Conservation (phyloP, 768 basidiomycete genomes). For the Boletus tylopilopsis region DNA sequence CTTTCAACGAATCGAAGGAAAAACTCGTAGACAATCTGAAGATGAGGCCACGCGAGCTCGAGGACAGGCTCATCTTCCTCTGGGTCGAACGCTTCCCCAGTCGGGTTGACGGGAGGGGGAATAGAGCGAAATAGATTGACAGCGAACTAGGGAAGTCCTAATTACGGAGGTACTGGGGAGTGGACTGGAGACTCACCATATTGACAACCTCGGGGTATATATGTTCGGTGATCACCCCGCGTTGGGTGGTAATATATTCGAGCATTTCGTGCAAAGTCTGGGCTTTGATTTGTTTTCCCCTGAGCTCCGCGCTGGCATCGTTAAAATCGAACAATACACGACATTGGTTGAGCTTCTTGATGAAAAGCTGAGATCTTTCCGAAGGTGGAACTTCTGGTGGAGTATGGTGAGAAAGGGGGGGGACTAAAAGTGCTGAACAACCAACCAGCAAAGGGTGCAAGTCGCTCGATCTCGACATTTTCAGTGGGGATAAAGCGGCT, state of each 20-base stretch:
- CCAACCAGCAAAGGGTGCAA: constrained; percentile 84
- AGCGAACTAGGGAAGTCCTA: constrained; percentile 66
- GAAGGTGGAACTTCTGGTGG: constrained; percentile 75
- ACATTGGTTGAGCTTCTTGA: constrained; percentile 95
- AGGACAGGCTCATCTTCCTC: constrained; percentile 99
- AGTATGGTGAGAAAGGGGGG: neutral
- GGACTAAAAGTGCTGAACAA: constrained; percentile 10
- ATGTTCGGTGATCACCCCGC: constrained; percentile 92
- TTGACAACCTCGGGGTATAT: constrained; percentile 99
- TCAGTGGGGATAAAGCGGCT: constrained; percentile 95
- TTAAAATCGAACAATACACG: constrained; percentile 98
- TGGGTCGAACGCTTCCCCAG: constrained; percentile 97
- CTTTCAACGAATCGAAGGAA: constrained; percentile 98
- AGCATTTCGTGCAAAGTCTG: constrained; percentile 98
- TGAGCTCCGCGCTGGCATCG: constrained; percentile 91
- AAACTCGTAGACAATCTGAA: constrained; percentile 99
- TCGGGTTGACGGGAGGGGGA: constrained; percentile 98
- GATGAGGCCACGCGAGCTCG: constrained; percentile 98
- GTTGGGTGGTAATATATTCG: constrained; percentile 96
- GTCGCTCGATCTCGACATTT: constrained; percentile 91
- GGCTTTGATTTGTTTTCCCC: constrained; percentile 98
- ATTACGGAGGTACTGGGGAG: constrained; percentile 1
- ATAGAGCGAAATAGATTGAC: constrained; percentile 99
- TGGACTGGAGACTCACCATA: constrained; percentile 65
- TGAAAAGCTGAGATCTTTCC: constrained; percentile 87